Evolutionary conservation across 768 basidiomycete species (phyloP).

Genomic region (Termitomyces sp.): DNA sequence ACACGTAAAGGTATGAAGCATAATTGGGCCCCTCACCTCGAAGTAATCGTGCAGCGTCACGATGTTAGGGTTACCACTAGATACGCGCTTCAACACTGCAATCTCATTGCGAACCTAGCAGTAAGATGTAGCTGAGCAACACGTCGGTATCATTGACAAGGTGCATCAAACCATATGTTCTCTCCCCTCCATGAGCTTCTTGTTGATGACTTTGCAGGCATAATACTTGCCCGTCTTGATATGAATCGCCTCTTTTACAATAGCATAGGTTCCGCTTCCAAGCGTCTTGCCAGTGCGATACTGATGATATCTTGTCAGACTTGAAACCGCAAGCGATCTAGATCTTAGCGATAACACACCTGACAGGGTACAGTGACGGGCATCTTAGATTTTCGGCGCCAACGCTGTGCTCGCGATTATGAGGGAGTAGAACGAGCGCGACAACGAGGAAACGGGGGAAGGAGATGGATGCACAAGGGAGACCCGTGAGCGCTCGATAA

Average conservation of each 20-base stretch:
- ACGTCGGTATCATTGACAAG: conserved; percentile 4
- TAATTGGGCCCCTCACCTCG: conserved; percentile 52
- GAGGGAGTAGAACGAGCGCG: not conserved
- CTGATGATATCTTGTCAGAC: conserved; percentile 34
- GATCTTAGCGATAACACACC: conserved; percentile 28
- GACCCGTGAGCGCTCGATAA: conserved; percentile 15
- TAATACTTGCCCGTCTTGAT: conserved; percentile 90
- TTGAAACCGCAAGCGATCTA: conserved; percentile 2
- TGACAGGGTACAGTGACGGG: conserved; percentile 48
- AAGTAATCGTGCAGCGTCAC: conserved; percentile 97
- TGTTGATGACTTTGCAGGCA: conserved; percentile 99
- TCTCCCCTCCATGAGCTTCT: conserved; percentile 96
- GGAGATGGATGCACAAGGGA: not conserved
- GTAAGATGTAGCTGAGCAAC: conserved; percentile 8
- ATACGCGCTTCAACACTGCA: conserved; percentile 88
- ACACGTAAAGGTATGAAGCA: not conserved
- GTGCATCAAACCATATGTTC: conserved; percentile 84
- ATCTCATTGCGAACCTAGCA: conserved; percentile 94
- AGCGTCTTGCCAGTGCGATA: conserved; percentile 87
- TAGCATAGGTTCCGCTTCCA: conserved; percentile 92
- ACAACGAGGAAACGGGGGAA: not conserved
- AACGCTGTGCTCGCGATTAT: conserved; percentile 9
- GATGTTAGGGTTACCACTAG: conserved; percentile 86
- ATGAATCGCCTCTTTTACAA: conserved; percentile 94
- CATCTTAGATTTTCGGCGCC: conserved; percentile 20